Conservation (phyloP, 345 rosid species). For the Arabis alpina region DNA sequence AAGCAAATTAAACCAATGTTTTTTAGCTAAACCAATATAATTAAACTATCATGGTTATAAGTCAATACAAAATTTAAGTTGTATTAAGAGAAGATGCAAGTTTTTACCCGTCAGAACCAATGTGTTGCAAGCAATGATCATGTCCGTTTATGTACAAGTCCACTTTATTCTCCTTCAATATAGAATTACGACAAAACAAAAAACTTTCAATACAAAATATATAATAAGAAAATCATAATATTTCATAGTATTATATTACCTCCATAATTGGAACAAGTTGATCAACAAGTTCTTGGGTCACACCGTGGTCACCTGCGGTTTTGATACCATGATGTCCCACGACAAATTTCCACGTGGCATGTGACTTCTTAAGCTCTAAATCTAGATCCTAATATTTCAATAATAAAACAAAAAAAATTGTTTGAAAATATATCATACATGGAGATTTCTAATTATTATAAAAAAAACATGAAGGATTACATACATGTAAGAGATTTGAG, state of each 20-base stretch:
- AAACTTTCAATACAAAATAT: not conserved
- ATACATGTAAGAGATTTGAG: slow-evolving; percentile 52
- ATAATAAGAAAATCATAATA: not conserved
- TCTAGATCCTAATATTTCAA: slow-evolving; percentile 50
- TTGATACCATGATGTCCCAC: slow-evolving; percentile 67
- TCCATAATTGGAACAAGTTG: slow-evolving; percentile 57
- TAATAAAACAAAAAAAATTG: not conserved
- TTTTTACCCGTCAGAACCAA: slow-evolving; percentile 45
- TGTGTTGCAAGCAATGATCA: slow-evolving; percentile 68
- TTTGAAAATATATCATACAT: not conserved
- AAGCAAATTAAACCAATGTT: too few species aligned
- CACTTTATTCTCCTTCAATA: slow-evolving; percentile 53
- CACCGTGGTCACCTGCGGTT: slow-evolving; percentile 66
- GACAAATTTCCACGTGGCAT: slow-evolving; percentile 66
- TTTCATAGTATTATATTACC: slow-evolving; percentile 41
- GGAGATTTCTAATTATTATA: not conserved
- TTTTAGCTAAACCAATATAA: too few species aligned
- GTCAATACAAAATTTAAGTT: too few species aligned
- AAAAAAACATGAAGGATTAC: slow-evolving; percentile 26
- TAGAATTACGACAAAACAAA: not conserved
- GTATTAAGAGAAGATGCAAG: not conserved
- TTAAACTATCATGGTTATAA: too few species aligned
- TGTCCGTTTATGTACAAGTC: slow-evolving; percentile 66
- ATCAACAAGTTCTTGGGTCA: slow-evolving; percentile 52
- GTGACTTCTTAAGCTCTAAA: slow-evolving; percentile 46